Evolutionary conservation across 2,329 filamentous ascomycete species (phyloP), one percentile per base, ranked within the genome.

Genomic region (Xylariales sp.): DNA sequence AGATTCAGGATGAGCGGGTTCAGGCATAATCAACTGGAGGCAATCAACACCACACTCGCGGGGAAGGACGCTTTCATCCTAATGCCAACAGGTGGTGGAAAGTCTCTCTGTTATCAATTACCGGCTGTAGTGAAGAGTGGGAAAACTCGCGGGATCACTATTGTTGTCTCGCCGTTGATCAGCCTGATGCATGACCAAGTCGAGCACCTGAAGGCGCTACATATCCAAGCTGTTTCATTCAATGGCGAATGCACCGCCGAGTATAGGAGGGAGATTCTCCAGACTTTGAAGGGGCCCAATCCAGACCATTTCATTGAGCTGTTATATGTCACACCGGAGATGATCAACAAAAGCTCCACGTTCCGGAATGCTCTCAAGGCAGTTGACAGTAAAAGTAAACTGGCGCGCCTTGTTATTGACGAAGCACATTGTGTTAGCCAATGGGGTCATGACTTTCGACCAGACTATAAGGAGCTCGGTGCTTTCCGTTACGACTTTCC

Each of bases 371-470:
- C 72, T 3, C 71, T 98, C 45, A 65, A 77, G 36, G 70, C 68
- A 3, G 69, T 98, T n/a, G 76, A 95, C 58, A 61, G 63, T 12
- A 79, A 79, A 35, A 69, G 74, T 4, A 86, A 83, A 51, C 78
- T 98, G 37, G 91, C 94, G 13, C 81, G 93, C 18, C 79, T 98
- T 33, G 93, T 98, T 37, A 95, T 98, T 45, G 93, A 98, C 50
- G 94, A 98, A 65, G 93, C 93, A n/a, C 93, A 98, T 60, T 98
- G 93, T 60, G 91, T 98, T 18, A 97, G 93, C 60, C 90, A 98
- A 68, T 98, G 93, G 93, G 93, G 93, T 1, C 93, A 98, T 51
- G 93, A 98, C 60, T 98, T 98, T 57, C 81, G 94, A 31, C 91
- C 90, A 1, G 91, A 97, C 57, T 98, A 98, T 67, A 95, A 95